phyloP scores from a whole-genome alignment of 2,329 filamentous ascomycete genomes.

The Ceratocystis colombiana region DNA sequence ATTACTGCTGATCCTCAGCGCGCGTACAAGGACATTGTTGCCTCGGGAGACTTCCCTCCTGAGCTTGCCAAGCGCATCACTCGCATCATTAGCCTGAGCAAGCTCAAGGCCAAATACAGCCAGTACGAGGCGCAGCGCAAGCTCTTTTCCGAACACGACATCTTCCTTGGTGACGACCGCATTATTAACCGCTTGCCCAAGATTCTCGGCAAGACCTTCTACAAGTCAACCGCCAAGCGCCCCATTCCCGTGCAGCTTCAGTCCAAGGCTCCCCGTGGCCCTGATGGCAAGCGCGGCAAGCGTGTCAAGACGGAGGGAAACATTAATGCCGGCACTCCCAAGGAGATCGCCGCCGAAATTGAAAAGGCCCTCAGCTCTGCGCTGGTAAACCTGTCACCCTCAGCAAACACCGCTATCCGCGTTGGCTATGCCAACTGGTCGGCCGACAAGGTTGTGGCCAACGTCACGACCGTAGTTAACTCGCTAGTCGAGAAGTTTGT shows the following conservation, averaged over 20 bases:
- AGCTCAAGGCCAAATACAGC: conserved; percentile 73
- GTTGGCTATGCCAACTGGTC: conserved; percentile 68
- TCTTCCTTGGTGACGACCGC: conserved; percentile 88
- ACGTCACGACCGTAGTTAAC: conserved; percentile 61
- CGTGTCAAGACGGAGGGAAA: conserved; percentile 34
- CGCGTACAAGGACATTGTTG: conserved; percentile 80
- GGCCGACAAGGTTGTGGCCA: conserved; percentile 66
- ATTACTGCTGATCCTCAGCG: conserved; percentile 76
- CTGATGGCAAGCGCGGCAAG: conserved; percentile 43
- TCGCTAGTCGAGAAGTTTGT: conserved; percentile 69
- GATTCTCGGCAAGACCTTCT: conserved; percentile 84
- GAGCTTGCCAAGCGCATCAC: conserved; percentile 58
- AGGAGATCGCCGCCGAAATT: conserved; percentile 70
- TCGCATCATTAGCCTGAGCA: conserved; percentile 68
- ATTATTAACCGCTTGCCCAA: conserved; percentile 65
- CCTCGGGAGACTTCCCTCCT: conserved; percentile 59
- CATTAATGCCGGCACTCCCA: conserved; percentile 35
- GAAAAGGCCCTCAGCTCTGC: conserved; percentile 66
- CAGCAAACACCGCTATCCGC: conserved; percentile 68
- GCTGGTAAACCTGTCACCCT: conserved; percentile 67
- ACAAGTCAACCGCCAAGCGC: conserved; percentile 70
- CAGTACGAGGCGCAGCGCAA: conserved; percentile 80
- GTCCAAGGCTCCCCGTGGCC: conserved; percentile 31
- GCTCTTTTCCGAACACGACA: conserved; percentile 73
- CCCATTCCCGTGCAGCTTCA: conserved; percentile 72